phyloP scores from a whole-genome alignment of 2,329 filamentous ascomycete species.

The Sporothrix dimorphospora region DNA sequence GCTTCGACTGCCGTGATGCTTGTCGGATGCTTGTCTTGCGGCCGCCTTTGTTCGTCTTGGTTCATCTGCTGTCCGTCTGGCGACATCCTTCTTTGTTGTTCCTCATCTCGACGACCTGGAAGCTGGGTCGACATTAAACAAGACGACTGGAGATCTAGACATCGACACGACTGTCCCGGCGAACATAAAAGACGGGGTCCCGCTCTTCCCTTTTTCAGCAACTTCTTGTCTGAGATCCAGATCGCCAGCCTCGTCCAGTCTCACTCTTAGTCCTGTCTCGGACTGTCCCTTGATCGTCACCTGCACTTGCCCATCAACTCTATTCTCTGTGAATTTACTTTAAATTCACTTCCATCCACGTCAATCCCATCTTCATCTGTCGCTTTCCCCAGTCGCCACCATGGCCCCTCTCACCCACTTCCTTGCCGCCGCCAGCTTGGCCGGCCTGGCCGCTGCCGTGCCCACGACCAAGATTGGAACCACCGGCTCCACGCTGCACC shows the following conservation, averaged over 20 bases:
- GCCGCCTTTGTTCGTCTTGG: no score
- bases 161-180: not conserved
- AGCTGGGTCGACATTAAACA: not conserved
- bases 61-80: not conserved
- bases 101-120: not conserved
- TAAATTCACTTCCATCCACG: not conserved
- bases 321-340: not conserved
- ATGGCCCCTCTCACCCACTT: slow-evolving; percentile 32
- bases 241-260: slow-evolving; percentile 17
- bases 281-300: slow-evolving; percentile 4
- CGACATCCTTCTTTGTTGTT: not conserved
- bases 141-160: not conserved
- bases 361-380: not conserved
- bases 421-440: slow-evolving; percentile 38
- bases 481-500: slow-evolving; percentile 45
- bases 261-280: slow-evolving; percentile 1
- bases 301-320: slow-evolving; percentile 12
- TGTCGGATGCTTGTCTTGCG: no score
- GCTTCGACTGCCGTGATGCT: not conserved
- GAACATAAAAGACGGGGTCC: slow-evolving; percentile 1
- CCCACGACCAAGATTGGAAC: slow-evolving; percentile 39
- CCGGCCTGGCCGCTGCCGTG: slow-evolving; percentile 40
- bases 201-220: slow-evolving; percentile 3
- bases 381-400: not conserved
- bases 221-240: slow-evolving; percentile 11